Conservation (phyloP, 768 basidiomycete genomes). For the Podaxis sp. region DNA sequence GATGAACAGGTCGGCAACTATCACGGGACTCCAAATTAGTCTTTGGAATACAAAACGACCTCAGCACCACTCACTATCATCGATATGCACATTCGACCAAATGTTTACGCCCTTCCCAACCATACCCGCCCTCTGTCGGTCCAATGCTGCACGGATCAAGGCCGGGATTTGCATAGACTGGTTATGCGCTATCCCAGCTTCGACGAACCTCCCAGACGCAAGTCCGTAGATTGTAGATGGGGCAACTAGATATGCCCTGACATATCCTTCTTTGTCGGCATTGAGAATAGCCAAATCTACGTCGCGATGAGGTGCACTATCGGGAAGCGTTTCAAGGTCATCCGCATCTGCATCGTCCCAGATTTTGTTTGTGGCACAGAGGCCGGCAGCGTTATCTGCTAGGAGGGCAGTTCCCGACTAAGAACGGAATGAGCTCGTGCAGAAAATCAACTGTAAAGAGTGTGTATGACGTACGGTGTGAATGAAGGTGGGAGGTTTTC, state of each 20-base stretch:
- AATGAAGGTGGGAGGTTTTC: constrained; percentile 48
- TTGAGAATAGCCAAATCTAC: constrained; percentile 47
- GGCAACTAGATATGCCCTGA: constrained; percentile 49
- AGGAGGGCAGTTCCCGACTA: constrained; percentile 37
- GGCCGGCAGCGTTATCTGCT: constrained; percentile 45
- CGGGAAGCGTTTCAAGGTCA: constrained; percentile 45
- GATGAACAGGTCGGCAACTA: constrained; percentile 47
- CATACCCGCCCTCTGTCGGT: constrained; percentile 50
- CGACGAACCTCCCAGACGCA: constrained; percentile 45
- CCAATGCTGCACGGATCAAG: constrained; percentile 44
- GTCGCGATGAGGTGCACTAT: constrained; percentile 46
- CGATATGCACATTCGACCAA: constrained; percentile 57
- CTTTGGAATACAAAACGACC: not conserved
- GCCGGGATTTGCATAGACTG: constrained; percentile 53
- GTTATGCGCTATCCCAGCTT: constrained; percentile 51
- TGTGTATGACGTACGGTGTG: constrained; percentile 52
- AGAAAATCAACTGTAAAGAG: not conserved
- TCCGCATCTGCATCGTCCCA: constrained; percentile 51
- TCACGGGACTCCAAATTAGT: constrained; percentile 19
- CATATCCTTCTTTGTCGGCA: constrained; percentile 53
- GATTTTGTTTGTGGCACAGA: constrained; percentile 32
- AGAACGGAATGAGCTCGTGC: constrained; percentile 34
- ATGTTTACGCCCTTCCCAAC: constrained; percentile 58
- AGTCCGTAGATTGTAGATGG: constrained; percentile 64
- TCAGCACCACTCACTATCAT: constrained; percentile 43